Conservation (phyloP, 2,329 filamentous ascomycete genomes). For the Phoma sp. region DNA sequence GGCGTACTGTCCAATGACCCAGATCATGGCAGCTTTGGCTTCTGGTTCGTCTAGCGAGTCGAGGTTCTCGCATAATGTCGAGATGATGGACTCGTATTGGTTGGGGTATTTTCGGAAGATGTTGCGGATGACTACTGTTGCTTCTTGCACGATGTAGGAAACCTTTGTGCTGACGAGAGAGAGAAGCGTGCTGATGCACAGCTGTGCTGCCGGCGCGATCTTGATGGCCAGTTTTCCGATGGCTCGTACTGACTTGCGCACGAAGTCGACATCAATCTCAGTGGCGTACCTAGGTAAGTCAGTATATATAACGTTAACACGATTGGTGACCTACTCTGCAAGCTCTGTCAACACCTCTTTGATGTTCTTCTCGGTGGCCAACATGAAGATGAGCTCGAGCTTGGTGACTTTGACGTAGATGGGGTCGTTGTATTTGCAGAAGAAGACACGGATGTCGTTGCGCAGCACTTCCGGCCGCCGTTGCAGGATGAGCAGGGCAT, state of each 20-base stretch:
- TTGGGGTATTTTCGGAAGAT: slow-evolving; percentile 99
- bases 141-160: slow-evolving; percentile 98
- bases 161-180: slow-evolving; percentile 98
- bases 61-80: slow-evolving; percentile 92
- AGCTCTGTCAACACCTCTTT: slow-evolving; percentile 93
- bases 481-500: slow-evolving; percentile 92
- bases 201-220: slow-evolving; percentile 89
- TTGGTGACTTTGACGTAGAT: slow-evolving; percentile 99
- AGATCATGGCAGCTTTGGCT: slow-evolving; percentile 98
- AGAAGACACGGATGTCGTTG: slow-evolving; percentile 98
- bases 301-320: neutral
- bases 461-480: slow-evolving; percentile 89
- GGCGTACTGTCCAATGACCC: slow-evolving; percentile 98
- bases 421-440: slow-evolving; percentile 99
- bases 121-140: slow-evolving; percentile 97
- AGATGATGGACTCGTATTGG: slow-evolving; percentile 97
- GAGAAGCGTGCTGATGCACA: slow-evolving; percentile 91
- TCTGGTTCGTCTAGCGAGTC: slow-evolving; percentile 97
- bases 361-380: slow-evolving; percentile 94
- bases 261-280: slow-evolving; percentile 98
- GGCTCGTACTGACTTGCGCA: slow-evolving; percentile 94
- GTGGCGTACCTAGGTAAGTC: slow-evolving; percentile 72
- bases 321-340: slow-evolving; percentile 69
- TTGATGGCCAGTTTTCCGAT: slow-evolving; percentile 99
- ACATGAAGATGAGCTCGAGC: slow-evolving; percentile 98